Percentiles rank a stretch among this genome's conserved stretches.
These are phyloP conservation scores for Alternaria atra DNA, from an alignment of 2,329 filamentous ascomycete genomes.

Conservation along the genomic window DNA sequence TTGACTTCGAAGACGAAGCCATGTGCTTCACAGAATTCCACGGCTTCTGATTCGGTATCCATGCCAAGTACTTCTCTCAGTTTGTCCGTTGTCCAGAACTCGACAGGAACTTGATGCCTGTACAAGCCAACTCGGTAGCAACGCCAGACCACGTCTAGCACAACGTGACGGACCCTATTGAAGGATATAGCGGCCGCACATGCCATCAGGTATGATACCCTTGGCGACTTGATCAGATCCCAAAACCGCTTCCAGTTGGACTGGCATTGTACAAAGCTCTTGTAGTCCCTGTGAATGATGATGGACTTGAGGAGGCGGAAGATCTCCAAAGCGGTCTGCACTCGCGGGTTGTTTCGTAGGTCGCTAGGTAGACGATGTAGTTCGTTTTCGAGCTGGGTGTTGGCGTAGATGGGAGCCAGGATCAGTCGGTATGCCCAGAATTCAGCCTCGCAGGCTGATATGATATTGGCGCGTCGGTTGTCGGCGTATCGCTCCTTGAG, in stretches of 20 bases:
- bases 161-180: slow-evolving; percentile 64
- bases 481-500: slow-evolving; percentile 61
- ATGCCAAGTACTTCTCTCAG: slow-evolving; percentile 64
- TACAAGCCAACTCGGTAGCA: slow-evolving; percentile 63
- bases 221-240: slow-evolving; percentile 62
- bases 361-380: slow-evolving; percentile 64
- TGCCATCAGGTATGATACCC: slow-evolving; percentile 69
- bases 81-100: slow-evolving; percentile 66
- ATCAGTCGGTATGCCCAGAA: slow-evolving; percentile 69
- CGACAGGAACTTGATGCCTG: slow-evolving; percentile 44
- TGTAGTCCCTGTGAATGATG: slow-evolving; percentile 57
- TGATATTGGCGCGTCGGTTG: slow-evolving; percentile 54
- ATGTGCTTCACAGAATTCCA: slow-evolving; percentile 63
- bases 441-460: slow-evolving; percentile 68
- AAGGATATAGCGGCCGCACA: slow-evolving; percentile 72
- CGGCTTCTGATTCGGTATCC: slow-evolving; percentile 63
- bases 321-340: slow-evolving; percentile 66
- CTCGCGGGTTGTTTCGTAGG: slow-evolving; percentile 60
- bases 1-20: slow-evolving; percentile 61
- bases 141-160: slow-evolving; percentile 64
- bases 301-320: slow-evolving; percentile 65
- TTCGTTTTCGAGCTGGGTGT: slow-evolving; percentile 62
- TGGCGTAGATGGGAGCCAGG: slow-evolving; percentile 56
- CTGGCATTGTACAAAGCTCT: slow-evolving; percentile 64
- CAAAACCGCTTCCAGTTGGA: slow-evolving; percentile 68